Evolutionary conservation across 768 basidiomycete genomes (phyloP).

Genomic region (Astraeus odoratus): DNA sequence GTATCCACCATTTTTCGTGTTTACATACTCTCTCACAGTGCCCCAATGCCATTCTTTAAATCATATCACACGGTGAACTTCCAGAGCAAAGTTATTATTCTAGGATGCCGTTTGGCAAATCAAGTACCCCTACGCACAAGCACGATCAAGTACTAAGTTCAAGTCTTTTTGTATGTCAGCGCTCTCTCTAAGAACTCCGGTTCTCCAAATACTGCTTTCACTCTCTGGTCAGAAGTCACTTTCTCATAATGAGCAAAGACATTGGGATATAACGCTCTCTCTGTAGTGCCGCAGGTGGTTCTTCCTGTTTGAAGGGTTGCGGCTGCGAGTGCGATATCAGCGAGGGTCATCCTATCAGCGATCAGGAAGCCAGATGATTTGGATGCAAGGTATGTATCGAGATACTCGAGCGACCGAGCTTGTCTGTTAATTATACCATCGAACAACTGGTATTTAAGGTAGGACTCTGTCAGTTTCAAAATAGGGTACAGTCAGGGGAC

Average conservation of each 20-base stretch:
- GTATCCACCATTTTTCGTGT: too few relatives aligned
- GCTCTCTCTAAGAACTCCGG: constrained; percentile 14
- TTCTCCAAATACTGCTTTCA: constrained; percentile 15
- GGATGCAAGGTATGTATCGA: constrained; percentile 19
- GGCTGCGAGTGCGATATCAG: constrained; percentile 19
- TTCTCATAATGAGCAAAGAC: constrained; percentile 21
- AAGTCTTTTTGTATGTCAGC: constrained; percentile 6
- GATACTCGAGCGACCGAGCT: constrained; percentile 16
- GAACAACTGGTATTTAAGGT: constrained; percentile 11
- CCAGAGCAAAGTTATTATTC: too few relatives aligned
- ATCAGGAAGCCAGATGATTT: constrained; percentile 18
- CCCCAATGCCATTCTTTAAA: too few relatives aligned
- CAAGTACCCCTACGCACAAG: too few relatives aligned
- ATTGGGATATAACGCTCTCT: constrained; percentile 20
- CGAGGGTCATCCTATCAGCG: constrained; percentile 19
- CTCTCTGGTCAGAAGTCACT: constrained; percentile 12
- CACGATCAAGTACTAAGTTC: too few relatives aligned
- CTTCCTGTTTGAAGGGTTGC: constrained; percentile 15
- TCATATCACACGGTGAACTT: too few relatives aligned
- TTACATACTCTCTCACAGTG: too few relatives aligned
- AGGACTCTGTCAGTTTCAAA: background rate
- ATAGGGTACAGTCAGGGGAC: background rate
- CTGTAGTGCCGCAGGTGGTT: constrained; percentile 20
- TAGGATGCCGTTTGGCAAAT: too few relatives aligned
- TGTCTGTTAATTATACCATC: constrained; percentile 12